Percentiles rank a stretch among this genome's conserved stretches.
Conservation (phyloP, 129 eudicot genomes). For the Smallanthus sonchifolius region DNA sequence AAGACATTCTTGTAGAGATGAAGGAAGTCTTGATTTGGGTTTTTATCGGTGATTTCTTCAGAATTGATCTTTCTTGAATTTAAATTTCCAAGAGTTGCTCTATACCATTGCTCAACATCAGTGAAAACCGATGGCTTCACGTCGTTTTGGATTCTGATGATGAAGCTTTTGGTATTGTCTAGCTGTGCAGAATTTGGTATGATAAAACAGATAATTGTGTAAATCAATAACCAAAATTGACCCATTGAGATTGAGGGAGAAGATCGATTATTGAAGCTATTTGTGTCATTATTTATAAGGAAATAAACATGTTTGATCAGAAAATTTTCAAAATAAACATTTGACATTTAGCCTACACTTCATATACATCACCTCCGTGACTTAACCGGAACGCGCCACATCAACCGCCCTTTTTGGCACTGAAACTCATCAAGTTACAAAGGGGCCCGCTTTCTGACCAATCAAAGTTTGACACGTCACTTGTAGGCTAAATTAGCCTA, state of each 20-base stretch:
- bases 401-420: too few relatives aligned
- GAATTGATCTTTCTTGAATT: slow-evolving; percentile 30
- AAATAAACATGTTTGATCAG: too few relatives aligned
- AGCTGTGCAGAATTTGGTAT: slow-evolving; percentile 14
- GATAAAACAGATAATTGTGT: slow-evolving; percentile 12
- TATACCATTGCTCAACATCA: slow-evolving; percentile 64
- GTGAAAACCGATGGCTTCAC: slow-evolving; percentile 63
- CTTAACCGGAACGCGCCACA: too few relatives aligned
- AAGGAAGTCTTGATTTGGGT: slow-evolving; percentile 28
- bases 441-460: too few relatives aligned
- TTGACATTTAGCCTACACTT: too few relatives aligned
- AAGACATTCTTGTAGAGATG: slow-evolving; percentile 73
- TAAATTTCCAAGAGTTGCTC: slow-evolving; percentile 48
- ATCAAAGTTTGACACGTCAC: too few relatives aligned
- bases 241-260: slow-evolving; percentile 21
- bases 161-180: slow-evolving; percentile 44
- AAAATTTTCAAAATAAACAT: too few relatives aligned
- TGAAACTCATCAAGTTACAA: too few relatives aligned
- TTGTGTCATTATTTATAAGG: slow-evolving; percentile 8
- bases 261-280: not conserved
- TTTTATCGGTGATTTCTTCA: not conserved
- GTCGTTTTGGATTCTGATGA: slow-evolving; percentile 58
- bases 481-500: too few relatives aligned
- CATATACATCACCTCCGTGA: too few relatives aligned
- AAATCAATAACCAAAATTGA: slow-evolving; percentile 18